Base-by-base conservation (phyloP, 2,329 filamentous ascomycete genomes). In the Fusarium musae region DNA sequence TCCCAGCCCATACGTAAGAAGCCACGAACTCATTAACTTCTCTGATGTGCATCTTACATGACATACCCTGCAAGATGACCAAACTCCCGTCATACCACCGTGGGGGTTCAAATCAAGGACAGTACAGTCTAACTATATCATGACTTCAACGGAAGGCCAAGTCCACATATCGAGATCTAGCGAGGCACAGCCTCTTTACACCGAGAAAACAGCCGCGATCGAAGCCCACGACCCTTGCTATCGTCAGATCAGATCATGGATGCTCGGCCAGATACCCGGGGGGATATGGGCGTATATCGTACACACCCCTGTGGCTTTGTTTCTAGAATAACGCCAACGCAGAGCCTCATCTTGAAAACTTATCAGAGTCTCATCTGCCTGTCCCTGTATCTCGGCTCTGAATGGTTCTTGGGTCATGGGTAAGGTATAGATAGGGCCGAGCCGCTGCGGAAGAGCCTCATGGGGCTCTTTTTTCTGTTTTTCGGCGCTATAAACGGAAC, bases 131-230 rank as follows among this genome's bases (percentile, higher is more conserved):
- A 43, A 21, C 16, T 56, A 28, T 39, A 66, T 56, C 34, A n/a
- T 58, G 49, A 46, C n/a, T 26, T 36, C 52, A 50, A 46, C 63
- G 63, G 69, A 64, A 64, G 68, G 52, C 26, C 69, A 59, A 72
- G 69, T 72, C 63, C 56, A 65, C n/a, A 50, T 57, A 69, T 63
- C 57, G 28, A 69, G 63, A 69, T 57, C 46, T 32, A 47, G n/a
- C 47, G 17, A 52, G n/a, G 36, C 40, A 52, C 53, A 60, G 46
- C 15, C n/a, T 53, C 32, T 39, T 65, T 61, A 40, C 56, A 40
- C 70, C 70, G 70, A 73, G 40, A 73, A 73, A 73, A 70, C 52
- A 54, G 50, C 69, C 68, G 66, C 34, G 36, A 71, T 71, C 42
- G 40, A 59, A 21, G 23, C 21, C 47, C 30, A 52, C 23, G 17